Percentiles rank a stretch among this genome's conserved stretches.
Evolutionary conservation across 495 filamentous ascomycete genomes (phyloP).

Genomic region (Penicillium diatomitis): DNA sequence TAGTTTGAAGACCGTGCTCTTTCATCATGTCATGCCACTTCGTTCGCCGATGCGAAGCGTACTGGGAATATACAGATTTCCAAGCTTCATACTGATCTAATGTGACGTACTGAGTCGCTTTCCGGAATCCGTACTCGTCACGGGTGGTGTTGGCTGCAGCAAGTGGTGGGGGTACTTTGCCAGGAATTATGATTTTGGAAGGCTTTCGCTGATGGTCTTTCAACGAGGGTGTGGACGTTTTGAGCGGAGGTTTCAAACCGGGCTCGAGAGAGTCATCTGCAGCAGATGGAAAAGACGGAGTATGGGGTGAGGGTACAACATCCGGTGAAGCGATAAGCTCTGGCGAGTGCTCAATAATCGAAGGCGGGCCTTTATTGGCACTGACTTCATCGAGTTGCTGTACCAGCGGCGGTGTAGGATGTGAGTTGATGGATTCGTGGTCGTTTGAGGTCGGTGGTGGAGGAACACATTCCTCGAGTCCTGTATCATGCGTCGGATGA

Average conservation of each 20-base stretch:
- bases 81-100: conserved; percentile 73
- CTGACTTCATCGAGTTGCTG: no score
- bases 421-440: conserved; percentile 15
- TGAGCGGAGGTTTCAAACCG: not conserved
- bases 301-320: conserved; percentile 2
- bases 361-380: no score
- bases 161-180: conserved; percentile 30
- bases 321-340: conserved; percentile 1
- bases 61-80: conserved; percentile 60
- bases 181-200: conserved; percentile 34
- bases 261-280: conserved; percentile 1
- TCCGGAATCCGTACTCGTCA: conserved; percentile 90
- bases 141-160: conserved; percentile 32
- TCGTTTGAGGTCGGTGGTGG: conserved; percentile 12
- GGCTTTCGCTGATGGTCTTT: conserved; percentile 19
- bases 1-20: conserved; percentile 63
- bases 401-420: conserved; percentile 16
- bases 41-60: conserved; percentile 56
- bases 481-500: conserved; percentile 19
- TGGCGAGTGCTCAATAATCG: not conserved
- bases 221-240: not conserved
- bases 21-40: conserved; percentile 78
- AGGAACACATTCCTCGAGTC: conserved; percentile 14
- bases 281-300: not conserved
- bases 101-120: conserved; percentile 71